Base-by-base conservation (phyloP, 441 rosid genomes). In the Mallotus japonicus region DNA sequence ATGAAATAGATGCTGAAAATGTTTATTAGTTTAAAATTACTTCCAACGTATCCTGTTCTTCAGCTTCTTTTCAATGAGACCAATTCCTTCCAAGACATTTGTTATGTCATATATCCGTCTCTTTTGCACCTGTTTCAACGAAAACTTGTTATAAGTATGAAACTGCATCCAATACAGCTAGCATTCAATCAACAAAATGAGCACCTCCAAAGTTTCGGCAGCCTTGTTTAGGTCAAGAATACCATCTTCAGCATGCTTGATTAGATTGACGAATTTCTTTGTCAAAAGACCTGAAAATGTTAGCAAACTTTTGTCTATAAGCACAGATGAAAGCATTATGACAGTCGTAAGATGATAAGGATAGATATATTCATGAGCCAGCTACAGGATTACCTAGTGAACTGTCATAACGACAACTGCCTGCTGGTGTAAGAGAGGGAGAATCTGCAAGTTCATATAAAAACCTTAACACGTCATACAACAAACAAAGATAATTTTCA, bases 31-130 rank as follows among this genome's bases (percentile, higher is more conserved):
- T 51, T 67, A 54, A 71, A 47, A 77, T 88, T 94, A 95, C 99
- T 92, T 95, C 99, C 99, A 95, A 66, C 65, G 89, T 69, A 95
- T 92, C 75, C 86, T 87, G 83, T 92, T 95, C 86, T 91, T 92
- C 42, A 92, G 84, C 77, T 89, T 94, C 89, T 95, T 95, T 83
- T 95, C 98, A 72, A 95, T 92, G 54, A 95, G 96, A 81, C 90
- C 96, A 70, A 95, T 91, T 83, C 99, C 99, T 84, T 95, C 99
- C 90, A 95, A 78, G 71, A 95, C 99, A 86, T 95, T 95, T 54
- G 98, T 95, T 77, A 95, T 95, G 83, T 95, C 99, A 59, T 95
- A 95, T 76, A 95, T 92, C 82, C 99, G 90, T 75, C 97, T 87
- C 84, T 95, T 92, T 75, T 92, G 98, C 68, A 90, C 96, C 96